A percentile compares a stretch with the other conserved stretches of the same genome.
Evolutionary conservation across 2,329 filamentous ascomycete genomes (phyloP).

Genomic region (Penicillium sp.): DNA sequence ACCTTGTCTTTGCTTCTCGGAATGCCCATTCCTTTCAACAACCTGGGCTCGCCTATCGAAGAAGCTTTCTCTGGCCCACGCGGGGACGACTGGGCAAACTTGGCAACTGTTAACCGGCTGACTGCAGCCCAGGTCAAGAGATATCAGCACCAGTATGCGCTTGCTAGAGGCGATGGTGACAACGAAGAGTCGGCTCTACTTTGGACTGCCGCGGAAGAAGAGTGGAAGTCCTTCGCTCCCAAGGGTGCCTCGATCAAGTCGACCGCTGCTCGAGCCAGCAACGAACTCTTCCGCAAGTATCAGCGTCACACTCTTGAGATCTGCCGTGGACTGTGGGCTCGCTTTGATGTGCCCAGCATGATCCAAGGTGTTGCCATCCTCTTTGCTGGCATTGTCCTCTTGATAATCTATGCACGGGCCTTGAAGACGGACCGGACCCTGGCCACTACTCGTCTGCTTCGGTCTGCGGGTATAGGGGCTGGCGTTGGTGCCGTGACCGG

Average conservation of each 20-base stretch:
- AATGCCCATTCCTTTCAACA: constrained; percentile 93
- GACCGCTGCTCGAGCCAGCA: constrained; percentile 43
- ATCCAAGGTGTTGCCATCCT: constrained; percentile 70
- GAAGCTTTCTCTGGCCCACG: constrained; percentile 77
- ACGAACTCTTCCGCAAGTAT: constrained; percentile 64
- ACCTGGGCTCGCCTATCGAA: constrained; percentile 85
- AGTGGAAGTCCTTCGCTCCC: constrained; percentile 48
- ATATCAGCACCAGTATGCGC: constrained; percentile 81
- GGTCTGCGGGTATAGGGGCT: constrained; percentile 50
- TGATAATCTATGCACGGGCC: constrained; percentile 68
- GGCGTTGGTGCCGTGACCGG: constrained; percentile 41
- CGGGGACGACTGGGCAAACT: constrained; percentile 68
- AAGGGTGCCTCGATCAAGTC: constrained; percentile 39
- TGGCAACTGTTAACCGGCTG: constrained; percentile 72
- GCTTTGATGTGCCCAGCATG: constrained; percentile 88
- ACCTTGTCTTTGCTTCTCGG: constrained; percentile 84
- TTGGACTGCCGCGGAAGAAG: constrained; percentile 58
- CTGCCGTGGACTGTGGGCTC: constrained; percentile 83
- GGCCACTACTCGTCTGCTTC: constrained; percentile 52
- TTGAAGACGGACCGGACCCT: constrained; percentile 53
- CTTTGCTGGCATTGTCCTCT: constrained; percentile 60
- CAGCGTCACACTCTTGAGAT: constrained; percentile 72
- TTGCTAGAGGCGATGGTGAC: constrained; percentile 65
- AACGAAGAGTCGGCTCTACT: constrained; percentile 54
- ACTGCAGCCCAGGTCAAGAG: constrained; percentile 80